phyloP scores from a whole-genome alignment of 2,329 filamentous ascomycete species.

The Xylariaceae sp. region DNA sequence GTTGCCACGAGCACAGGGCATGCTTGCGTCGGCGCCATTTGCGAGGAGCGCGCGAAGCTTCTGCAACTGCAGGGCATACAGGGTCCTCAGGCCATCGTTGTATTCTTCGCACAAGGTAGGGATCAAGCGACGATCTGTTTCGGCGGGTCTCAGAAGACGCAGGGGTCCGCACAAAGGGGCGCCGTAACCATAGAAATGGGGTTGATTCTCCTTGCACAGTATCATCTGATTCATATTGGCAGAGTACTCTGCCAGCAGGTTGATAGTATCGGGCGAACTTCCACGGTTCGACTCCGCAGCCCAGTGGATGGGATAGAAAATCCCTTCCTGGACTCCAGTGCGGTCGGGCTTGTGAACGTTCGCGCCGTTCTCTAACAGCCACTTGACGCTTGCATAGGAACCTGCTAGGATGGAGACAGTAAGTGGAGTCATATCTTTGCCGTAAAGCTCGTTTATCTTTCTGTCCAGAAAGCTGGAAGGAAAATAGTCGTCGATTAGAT shows the following conservation, averaged over 20 bases:
- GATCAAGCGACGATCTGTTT: neutral
- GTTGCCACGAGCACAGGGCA: neutral
- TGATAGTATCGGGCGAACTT: conserved; percentile 9
- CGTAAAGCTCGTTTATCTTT: neutral
- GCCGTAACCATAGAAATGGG: too few relatives aligned
- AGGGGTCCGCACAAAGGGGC: too few relatives aligned
- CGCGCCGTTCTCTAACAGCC: conserved; percentile 12
- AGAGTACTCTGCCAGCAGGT: neutral
- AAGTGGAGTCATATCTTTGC: conserved; percentile 7
- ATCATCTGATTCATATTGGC: conserved; percentile 9
- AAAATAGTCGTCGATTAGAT: conserved; percentile 7
- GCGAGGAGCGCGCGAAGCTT: conserved; percentile 12
- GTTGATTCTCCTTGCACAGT: too few relatives aligned
- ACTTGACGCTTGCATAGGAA: neutral
- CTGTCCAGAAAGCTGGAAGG: neutral
- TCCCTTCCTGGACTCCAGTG: neutral
- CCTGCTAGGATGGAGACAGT: conserved; percentile 2
- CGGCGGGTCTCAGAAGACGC: too few relatives aligned
- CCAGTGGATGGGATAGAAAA: conserved; percentile 13
- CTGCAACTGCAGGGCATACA: neutral
- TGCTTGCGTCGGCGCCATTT: conserved; percentile 5
- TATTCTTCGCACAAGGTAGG: neutral
- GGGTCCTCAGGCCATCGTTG: conserved; percentile 1
- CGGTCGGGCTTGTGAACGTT: conserved; percentile 5
- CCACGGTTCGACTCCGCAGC: conserved; percentile 1